Evolutionary conservation across 257 asterid genomes (phyloP).

Genomic region (Nyctanthes arbortristis): DNA sequence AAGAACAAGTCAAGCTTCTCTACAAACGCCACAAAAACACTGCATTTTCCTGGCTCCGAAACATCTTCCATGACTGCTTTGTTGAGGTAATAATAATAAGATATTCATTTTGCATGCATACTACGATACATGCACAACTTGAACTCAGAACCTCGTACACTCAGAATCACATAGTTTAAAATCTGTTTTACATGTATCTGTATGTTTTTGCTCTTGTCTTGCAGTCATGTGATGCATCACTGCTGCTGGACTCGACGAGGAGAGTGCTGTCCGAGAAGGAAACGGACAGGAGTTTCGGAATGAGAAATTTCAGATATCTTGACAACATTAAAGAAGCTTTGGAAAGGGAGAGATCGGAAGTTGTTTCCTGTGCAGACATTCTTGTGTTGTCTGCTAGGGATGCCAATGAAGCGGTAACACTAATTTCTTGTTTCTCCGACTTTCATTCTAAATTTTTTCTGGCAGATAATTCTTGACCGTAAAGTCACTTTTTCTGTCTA

Average conservation of each 20-base stretch:
- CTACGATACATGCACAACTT: too few relatives aligned
- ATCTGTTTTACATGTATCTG: not conserved
- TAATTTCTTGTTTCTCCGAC: not conserved
- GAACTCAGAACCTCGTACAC: too few relatives aligned
- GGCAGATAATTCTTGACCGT: not conserved
- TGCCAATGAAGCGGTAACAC: conserved; percentile 70
- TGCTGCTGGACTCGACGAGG: conserved; percentile 90
- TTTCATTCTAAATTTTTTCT: not conserved
- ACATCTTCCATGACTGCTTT: conserved; percentile 95
- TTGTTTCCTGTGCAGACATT: conserved; percentile 89
- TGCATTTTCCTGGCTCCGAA: conserved; percentile 95
- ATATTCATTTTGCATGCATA: too few relatives aligned
- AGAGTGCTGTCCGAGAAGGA: conserved; percentile 84
- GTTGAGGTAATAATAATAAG: too few relatives aligned
- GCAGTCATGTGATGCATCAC: conserved; percentile 96
- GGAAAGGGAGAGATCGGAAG: conserved; percentile 94
- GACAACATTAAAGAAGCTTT: conserved; percentile 84
- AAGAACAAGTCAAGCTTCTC: conserved; percentile 83
- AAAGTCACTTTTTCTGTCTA: not conserved
- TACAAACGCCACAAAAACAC: conserved; percentile 99
- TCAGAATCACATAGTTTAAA: not conserved
- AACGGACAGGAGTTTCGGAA: conserved; percentile 88
- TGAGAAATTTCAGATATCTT: conserved; percentile 90
- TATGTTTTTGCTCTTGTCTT: not conserved
- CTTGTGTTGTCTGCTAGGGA: conserved; percentile 89